These are phyloP conservation scores for Fusarium cyanostomum DNA, from an alignment of 2,329 filamentous ascomycete species.

Conservation along the genomic window DNA sequence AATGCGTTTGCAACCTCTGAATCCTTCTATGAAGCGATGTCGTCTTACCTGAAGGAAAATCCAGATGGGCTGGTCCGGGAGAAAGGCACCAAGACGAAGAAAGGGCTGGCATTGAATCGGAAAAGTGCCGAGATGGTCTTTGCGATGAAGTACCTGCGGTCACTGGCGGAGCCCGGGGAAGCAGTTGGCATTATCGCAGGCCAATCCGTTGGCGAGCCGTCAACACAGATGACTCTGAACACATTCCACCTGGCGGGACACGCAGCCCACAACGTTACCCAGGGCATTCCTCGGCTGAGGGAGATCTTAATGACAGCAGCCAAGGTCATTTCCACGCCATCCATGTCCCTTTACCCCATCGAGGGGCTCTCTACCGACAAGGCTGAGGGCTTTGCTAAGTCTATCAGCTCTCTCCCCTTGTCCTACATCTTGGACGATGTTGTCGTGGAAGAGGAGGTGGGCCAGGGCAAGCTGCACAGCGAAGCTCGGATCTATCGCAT, in stretches of 20 bases:
- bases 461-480: too few species aligned
- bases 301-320: conserved; percentile 98
- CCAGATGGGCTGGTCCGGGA: conserved; percentile 65
- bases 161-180: conserved; percentile 91
- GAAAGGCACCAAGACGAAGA: conserved; percentile 50
- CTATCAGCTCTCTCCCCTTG: too few species aligned
- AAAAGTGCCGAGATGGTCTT: conserved; percentile 85
- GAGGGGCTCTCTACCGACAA: too few species aligned
- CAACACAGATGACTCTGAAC: conserved; percentile 98
- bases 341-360: too few species aligned
- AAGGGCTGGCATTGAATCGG: conserved; percentile 60
- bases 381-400: too few species aligned
- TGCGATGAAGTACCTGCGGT: conserved; percentile 90
- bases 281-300: conserved; percentile 95
- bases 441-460: too few species aligned
- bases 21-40: conserved; percentile 77
- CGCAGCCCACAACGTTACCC: conserved; percentile 97
- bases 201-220: conserved; percentile 95
- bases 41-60: conserved; percentile 81
- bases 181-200: conserved; percentile 96
- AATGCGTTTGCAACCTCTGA: conserved; percentile 91
- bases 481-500: too few species aligned
- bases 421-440: too few species aligned
- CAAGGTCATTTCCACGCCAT: conserved; percentile 81
- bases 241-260: conserved; percentile 99